Base-by-base conservation (phyloP, 768 basidiomycete species). In the Rhodosporidiobolus odoratus region DNA sequence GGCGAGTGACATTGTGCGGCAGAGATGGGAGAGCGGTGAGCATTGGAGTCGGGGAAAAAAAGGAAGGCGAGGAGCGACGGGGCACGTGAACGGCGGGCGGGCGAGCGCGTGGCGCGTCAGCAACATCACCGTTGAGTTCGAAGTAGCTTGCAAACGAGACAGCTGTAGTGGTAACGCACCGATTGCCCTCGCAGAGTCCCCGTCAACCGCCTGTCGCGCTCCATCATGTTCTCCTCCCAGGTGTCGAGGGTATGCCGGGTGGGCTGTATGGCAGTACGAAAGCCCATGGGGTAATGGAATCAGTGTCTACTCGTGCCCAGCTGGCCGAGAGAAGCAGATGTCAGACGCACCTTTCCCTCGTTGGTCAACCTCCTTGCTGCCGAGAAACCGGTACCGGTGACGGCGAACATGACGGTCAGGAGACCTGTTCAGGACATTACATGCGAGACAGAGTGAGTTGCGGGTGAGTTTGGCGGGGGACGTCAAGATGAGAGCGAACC, bases 191-290 rank as follows among this genome's bases (percentile, higher is more conserved):
- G 85, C 76, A 81, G 76, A 78, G 90, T 89, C 19, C 95, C 95
- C 4, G 93, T 96, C 77, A 98, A 80, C 72, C 90, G 84, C 77
- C 85, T 83, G 82, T 98, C 95, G 65, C 95, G 84, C 77, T 87
- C 86, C 88, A 97, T 92, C 92, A 98, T 91, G 89, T 90, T 91
- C 62, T 89, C 85, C 71, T 98, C 95, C 92, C 92, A 98, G 30
- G 84, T 80, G 77, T 97, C 95, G 41, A 95, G 78, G 62, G 86
- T 84, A 77, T 93, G 94, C 58, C 95, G 86, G 40, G 89, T 85
- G 63, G 89, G 88, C 92, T 95, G 65, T 15, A 3, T 0, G 12
- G 3, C 3, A 12, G 4, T 19, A 30, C 9, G 23, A 48, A 52
- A 48, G 63, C 32, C n/a, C n/a, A n/a, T n/a, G n/a, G n/a, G n/a